phyloP scores from a whole-genome alignment of 1,139 yeast species.

The Maudiozyma humilis region DNA sequence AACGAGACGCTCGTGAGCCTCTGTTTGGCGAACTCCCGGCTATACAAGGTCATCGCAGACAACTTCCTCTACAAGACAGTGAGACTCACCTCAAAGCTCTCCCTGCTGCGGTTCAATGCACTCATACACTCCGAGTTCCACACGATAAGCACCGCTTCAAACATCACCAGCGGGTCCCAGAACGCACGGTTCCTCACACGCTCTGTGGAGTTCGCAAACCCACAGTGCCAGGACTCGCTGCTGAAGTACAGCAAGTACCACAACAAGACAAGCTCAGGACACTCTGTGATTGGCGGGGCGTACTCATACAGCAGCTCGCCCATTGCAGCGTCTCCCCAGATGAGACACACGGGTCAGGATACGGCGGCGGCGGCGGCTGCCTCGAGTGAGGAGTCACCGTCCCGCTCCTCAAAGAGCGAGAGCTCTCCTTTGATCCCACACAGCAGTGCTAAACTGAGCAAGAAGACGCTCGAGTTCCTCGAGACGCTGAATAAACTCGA shows the following conservation, averaged over 20 bases:
- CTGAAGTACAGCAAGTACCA: conserved; percentile 28
- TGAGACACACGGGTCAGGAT: neutral
- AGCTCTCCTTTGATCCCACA: neutral
- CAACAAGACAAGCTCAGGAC: conserved; percentile 10
- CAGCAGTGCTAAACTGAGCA: conserved; percentile 1
- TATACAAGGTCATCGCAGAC: conserved; percentile 22
- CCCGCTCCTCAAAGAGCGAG: neutral
- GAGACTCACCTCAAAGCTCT: conserved; percentile 18
- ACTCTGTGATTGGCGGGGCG: conserved; percentile 24
- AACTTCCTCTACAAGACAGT: conserved; percentile 24
- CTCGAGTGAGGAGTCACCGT: neutral
- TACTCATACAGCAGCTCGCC: conserved; percentile 14
- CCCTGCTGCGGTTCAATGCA: conserved; percentile 26
- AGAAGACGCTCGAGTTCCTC: neutral
- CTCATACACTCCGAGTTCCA: conserved; percentile 25
- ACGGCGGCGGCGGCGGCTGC: neutral
- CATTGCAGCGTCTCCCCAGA: neutral
- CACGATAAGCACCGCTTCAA: conserved; percentile 5
- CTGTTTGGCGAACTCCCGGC: conserved; percentile 20
- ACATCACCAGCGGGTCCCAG: conserved; percentile 7
- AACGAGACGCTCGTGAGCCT: conserved; percentile 16
- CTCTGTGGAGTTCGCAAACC: conserved; percentile 26
- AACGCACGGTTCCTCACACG: conserved; percentile 25
- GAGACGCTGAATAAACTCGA: conserved; percentile 16
- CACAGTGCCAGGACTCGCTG: conserved; percentile 30